Base-by-base conservation (phyloP, 2,329 filamentous ascomycete genomes). In the Paraphaeosphaeria minitans region DNA sequence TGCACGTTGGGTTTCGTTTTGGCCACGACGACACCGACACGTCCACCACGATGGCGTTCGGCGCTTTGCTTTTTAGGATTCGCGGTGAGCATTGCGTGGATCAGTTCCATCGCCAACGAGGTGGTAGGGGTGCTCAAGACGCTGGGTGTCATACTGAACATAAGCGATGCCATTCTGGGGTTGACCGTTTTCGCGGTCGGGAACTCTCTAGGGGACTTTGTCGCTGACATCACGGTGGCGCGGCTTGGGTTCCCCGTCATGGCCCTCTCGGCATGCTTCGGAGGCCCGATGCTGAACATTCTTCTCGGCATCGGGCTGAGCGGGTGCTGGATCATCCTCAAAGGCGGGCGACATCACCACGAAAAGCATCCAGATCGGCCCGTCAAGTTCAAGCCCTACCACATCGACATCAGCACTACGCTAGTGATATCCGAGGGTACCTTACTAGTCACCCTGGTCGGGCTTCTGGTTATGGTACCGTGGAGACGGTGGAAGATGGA, bases 251-350 rank as follows among this genome's bases (percentile, higher is more conserved):
- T 93, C 77, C 95, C 95, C 0, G 93, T 99, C 62, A 99, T 99
- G 95, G 95, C 95, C 0, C 79, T 90, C 42, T 93, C 91, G 35
- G 95, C 95, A 4, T 99, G 95, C 74, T 97, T 99, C 74, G 95
- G 95, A n/a, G 96, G 95, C 0, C 95, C 95, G 0, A 94, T 99
- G 92, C 85, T 99, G 42, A 99, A 99, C 69, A 99, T 99, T 62
- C 81, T 99, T 0, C 85, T 99, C 4, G 95, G 95, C 0, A 93
- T 99, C 53, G 95, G 95, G n/a, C 82, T 98, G 4, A 91, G 90
- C 27, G 95, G 95, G 16, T 85, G 92, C 41, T 96, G 93, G 74
- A 95, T 97, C 85, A 93, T 91, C 57, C 83, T 96, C 16, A 84
- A 84, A 55, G 84, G 86, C 33, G 90, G 89, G 19, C 85, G 89